Conservation (phyloP, 2,329 filamentous ascomycete genomes). For the Trichophyton benhamiae region DNA sequence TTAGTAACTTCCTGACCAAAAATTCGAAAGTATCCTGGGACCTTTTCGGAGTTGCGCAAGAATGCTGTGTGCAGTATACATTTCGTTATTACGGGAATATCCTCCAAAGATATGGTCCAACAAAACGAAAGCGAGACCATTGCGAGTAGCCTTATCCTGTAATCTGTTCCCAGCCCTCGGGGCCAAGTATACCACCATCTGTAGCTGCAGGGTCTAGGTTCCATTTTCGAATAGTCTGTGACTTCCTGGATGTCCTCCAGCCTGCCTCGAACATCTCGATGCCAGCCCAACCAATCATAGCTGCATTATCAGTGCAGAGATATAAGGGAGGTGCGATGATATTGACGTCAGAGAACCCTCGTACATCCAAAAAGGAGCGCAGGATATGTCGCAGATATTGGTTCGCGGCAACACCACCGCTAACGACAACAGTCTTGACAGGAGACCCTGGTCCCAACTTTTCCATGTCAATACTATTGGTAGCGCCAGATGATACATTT, state of each 20-base stretch:
- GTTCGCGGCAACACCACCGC: constrained; percentile 86
- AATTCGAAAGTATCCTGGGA: too few species aligned
- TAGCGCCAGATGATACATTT: constrained; percentile 15
- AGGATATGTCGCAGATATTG: constrained; percentile 59
- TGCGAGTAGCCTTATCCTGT: neutral
- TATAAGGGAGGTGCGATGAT: constrained; percentile 62
- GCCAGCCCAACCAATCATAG: constrained; percentile 93
- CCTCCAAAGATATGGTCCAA: too few species aligned
- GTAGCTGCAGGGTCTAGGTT: constrained; percentile 50
- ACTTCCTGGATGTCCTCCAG: constrained; percentile 50
- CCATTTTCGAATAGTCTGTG: constrained; percentile 57
- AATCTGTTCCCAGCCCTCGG: constrained; percentile 36
- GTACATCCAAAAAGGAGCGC: constrained; percentile 48
- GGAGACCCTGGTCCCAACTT: neutral
- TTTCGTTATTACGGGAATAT: too few species aligned
- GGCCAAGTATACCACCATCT: constrained; percentile 57
- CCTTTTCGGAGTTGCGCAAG: too few species aligned
- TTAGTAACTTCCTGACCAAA: neutral
- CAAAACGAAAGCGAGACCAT: too few species aligned
- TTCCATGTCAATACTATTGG: neutral
- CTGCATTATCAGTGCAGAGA: constrained; percentile 88
- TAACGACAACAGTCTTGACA: constrained; percentile 59
- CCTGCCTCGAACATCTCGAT: constrained; percentile 83
- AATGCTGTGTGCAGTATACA: neutral
- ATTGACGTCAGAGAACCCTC: constrained; percentile 49